A percentile compares a stretch with the other conserved stretches of the same genome.
Evolutionary conservation across 2,329 filamentous ascomycete genomes (phyloP).

Genomic region (Fusarium poae): DNA sequence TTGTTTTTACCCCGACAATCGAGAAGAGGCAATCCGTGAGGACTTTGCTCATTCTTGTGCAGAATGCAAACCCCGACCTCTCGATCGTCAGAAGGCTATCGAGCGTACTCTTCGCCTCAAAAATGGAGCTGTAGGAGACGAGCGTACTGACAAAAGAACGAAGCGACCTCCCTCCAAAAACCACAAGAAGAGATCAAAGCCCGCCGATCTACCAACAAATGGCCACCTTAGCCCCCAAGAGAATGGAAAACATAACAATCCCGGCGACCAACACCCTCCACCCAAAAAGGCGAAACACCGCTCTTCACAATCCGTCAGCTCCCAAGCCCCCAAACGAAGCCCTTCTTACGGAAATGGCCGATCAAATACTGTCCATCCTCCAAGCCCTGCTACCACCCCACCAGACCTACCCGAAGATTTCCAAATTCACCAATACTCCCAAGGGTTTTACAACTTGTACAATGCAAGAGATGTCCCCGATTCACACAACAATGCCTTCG

Average conservation of each 20-base stretch:
- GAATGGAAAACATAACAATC: constrained; percentile 61
- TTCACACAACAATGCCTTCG: constrained; percentile 81
- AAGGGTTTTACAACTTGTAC: constrained; percentile 81
- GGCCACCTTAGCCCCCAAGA: constrained; percentile 73
- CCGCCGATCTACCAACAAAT: constrained; percentile 74
- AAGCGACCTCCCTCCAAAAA: constrained; percentile 83
- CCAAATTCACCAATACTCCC: constrained; percentile 76
- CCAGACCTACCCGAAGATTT: constrained; percentile 73
- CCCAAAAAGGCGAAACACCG: constrained; percentile 89
- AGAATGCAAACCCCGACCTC: constrained; percentile 83
- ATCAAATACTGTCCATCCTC: constrained; percentile 68
- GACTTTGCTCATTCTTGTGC: constrained; percentile 86
- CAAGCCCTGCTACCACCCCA: constrained; percentile 83
- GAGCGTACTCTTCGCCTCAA: constrained; percentile 75
- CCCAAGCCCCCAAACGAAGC: constrained; percentile 74
- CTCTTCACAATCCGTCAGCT: constrained; percentile 79
- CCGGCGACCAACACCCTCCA: constrained; percentile 65
- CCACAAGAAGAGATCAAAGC: constrained; percentile 90
- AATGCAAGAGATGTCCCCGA: constrained; percentile 70
- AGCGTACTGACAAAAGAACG: constrained; percentile 74
- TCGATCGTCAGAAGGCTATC: constrained; percentile 81
- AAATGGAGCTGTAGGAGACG: constrained; percentile 59
- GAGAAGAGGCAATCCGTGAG: constrained; percentile 77
- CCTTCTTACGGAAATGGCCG: constrained; percentile 74
- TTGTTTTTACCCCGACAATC: constrained; percentile 88